Evolutionary conservation across 2,329 filamentous ascomycete genomes (phyloP).

Genomic region (Akanthomyces uredinophilus): DNA sequence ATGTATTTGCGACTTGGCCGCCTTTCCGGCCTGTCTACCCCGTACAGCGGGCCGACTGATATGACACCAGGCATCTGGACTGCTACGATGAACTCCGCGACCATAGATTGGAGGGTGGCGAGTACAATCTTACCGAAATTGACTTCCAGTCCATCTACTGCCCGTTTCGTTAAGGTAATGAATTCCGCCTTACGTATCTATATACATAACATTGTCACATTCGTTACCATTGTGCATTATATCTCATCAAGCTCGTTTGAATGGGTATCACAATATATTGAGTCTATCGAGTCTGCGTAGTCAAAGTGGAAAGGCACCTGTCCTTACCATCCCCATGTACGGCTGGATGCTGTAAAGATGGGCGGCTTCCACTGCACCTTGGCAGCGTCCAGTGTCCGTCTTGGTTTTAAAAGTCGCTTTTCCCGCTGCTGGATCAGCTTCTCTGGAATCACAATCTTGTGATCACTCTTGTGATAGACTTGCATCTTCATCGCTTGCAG

Average conservation of each 20-base stretch:
- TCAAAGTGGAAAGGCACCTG: not conserved
- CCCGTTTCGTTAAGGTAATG: not conserved
- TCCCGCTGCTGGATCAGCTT: constrained; percentile 73
- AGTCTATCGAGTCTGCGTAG: not conserved
- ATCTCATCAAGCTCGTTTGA: no score
- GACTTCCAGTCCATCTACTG: not conserved
- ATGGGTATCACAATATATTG: constrained; percentile 9
- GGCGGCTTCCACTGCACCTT: constrained; percentile 93
- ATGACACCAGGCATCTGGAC: no score
- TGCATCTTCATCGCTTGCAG: constrained; percentile 92
- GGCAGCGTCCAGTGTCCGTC: constrained; percentile 69
- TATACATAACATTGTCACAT: not conserved
- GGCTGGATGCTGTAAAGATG: constrained; percentile 80
- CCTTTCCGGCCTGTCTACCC: no score
- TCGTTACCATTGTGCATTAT: not conserved
- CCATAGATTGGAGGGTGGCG: not conserved
- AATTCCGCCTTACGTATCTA: not conserved
- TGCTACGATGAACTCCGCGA: no score
- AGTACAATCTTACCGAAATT: not conserved
- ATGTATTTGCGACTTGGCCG: no score
- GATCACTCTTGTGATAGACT: constrained; percentile 91
- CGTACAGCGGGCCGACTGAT: no score
- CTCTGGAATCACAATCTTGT: constrained; percentile 90
- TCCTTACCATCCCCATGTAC: constrained; percentile 89
- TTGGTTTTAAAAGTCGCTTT: constrained; percentile 74